Evolutionary conservation across 192 early-diverging fungal species (phyloP).

Genomic region (Backusella macrospora): DNA sequence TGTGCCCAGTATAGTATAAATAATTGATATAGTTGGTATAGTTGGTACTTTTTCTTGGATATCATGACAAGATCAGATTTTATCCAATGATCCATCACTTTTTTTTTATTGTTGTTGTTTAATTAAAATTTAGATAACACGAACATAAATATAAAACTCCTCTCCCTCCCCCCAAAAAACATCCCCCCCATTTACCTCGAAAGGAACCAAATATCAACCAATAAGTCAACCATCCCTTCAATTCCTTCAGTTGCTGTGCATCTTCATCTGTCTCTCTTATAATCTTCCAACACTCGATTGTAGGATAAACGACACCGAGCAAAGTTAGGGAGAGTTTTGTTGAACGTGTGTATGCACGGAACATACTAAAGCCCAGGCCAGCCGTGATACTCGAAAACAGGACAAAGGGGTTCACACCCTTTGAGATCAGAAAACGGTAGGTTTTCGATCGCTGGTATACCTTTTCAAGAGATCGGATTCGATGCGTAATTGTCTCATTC

Average conservation of each 20-base stretch:
- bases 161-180: background rate
- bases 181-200: slow-evolving; percentile 31
- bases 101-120: background rate
- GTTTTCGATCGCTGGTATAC: slow-evolving; percentile 21
- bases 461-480: slow-evolving; percentile 25
- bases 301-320: slow-evolving; percentile 55
- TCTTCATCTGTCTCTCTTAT: slow-evolving; percentile 40
- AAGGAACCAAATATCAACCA: slow-evolving; percentile 62
- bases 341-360: slow-evolving; percentile 43
- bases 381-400: slow-evolving; percentile 24
- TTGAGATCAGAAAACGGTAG: slow-evolving; percentile 26
- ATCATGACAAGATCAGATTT: slow-evolving; percentile 38
- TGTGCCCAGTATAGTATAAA: slow-evolving; percentile 64
- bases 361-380: slow-evolving; percentile 27
- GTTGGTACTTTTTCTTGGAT: slow-evolving; percentile 50
- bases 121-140: too few relatives aligned
- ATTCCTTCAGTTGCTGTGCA: slow-evolving; percentile 39
- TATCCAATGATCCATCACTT: slow-evolving; percentile 58
- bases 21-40: slow-evolving; percentile 55
- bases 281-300: slow-evolving; percentile 48
- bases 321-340: slow-evolving; percentile 47
- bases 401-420: slow-evolving; percentile 27
- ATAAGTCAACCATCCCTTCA: slow-evolving; percentile 60
- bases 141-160: background rate
- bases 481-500: slow-evolving; percentile 7